Evolutionary conservation across 2,329 filamentous ascomycete genomes (phyloP).

Genomic region (Botrytis hyacinthi): DNA sequence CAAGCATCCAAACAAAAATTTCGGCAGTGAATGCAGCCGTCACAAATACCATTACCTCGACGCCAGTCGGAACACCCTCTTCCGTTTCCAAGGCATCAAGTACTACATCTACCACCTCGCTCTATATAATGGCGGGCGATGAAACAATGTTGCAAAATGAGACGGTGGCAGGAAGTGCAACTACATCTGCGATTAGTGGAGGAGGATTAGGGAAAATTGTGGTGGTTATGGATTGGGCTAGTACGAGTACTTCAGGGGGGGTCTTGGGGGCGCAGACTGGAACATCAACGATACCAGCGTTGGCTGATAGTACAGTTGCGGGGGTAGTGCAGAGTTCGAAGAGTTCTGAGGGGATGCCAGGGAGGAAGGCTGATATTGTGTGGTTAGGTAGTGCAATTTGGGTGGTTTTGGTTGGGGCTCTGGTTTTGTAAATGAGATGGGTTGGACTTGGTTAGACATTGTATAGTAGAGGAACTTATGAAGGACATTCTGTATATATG

Average conservation of each 20-base stretch:
- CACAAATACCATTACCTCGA: background rate
- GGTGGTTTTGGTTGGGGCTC: background rate
- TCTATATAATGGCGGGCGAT: background rate
- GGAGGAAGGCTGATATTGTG: background rate
- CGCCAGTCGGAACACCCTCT: background rate
- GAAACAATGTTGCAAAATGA: background rate
- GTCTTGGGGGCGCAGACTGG: background rate
- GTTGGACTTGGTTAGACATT: background rate
- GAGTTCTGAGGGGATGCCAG: too few species aligned
- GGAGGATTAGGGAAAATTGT: background rate
- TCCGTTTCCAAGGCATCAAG: background rate
- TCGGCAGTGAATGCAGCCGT: background rate
- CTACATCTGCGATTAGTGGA: background rate
- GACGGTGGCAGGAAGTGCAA: background rate
- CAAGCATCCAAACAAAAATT: background rate
- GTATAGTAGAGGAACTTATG: too few species aligned
- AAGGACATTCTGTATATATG: background rate
- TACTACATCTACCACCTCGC: too few species aligned
- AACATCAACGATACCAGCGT: background rate
- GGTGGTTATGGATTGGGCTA: conserved; percentile 15
- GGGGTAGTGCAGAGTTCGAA: background rate
- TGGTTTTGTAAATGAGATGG: background rate
- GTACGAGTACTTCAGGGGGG: background rate
- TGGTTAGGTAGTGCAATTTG: background rate
- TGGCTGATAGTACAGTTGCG: background rate